Base-by-base conservation (phyloP, 1,284 basidiomycete species). In the Tremellales sp. region DNA sequence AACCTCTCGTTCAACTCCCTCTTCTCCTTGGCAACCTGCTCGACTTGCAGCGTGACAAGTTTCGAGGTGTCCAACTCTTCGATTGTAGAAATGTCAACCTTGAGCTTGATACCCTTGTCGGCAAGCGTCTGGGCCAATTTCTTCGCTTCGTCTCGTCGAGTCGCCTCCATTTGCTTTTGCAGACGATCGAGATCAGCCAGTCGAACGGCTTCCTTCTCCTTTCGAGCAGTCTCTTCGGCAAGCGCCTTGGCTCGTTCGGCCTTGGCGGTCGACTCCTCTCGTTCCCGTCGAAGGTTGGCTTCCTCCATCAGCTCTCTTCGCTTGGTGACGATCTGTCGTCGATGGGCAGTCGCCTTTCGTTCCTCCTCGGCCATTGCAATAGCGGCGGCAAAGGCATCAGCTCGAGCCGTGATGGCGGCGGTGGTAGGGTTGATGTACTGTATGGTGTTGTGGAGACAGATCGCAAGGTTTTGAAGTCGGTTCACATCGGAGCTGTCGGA, bases 21-120 rank as follows among this genome's bases (percentile, higher is more conserved):
- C 80, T 95, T 95, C 76, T 97, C 94, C 75, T 95, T 97, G 76
- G 97, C 93, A 47, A 95, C 79, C 66, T 95, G 90, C 60, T 89
- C 84, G 43, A 97, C 91, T 72, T 97, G 91, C 60, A 97, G 81
- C 44, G 82, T 82, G 69, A 97, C 87, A 53, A 98, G 81, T 55
- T 84, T 84, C 64, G 89, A 84, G 8, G 91, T 92, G 72, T 91
- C 90, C 56, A 92, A 78, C 43, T 82, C 81, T 61, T 88, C 85
- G 72, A 92, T 79, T 66, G 86, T 85, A 59, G 85, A 81, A 57
- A 90, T 81, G 62, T 87, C 84, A 52, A 89, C 80, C 74, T 93
- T 92, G 71, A 95, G 76, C 40, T 84, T 86, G n/a, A n/a, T n/a
- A 44, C 87, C 85, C 71, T 86, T 86, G 68, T 86, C 86, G 60